Evolutionary conservation across 2,329 filamentous ascomycete genomes (phyloP).

Genomic region (Exophiala xenobiotica): DNA sequence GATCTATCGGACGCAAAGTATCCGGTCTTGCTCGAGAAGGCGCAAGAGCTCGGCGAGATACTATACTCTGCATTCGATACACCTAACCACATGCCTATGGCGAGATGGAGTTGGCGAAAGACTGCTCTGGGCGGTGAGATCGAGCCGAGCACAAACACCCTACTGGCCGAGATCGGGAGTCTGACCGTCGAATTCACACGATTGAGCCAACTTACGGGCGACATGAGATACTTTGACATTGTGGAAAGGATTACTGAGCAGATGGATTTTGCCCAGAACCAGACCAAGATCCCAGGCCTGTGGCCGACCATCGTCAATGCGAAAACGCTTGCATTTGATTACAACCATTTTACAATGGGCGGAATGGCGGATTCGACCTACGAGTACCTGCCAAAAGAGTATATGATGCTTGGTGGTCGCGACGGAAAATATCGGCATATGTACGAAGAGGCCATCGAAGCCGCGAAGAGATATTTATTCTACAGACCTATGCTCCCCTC

Average conservation of each 20-base stretch:
- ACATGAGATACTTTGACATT: slow-evolving; percentile 41
- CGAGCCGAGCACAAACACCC: slow-evolving; percentile 52
- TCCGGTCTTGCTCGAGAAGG: slow-evolving; percentile 52
- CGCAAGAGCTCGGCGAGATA: slow-evolving; percentile 54
- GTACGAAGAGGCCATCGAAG: slow-evolving; percentile 67
- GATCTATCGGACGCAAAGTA: slow-evolving; percentile 53
- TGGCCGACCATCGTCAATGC: slow-evolving; percentile 41
- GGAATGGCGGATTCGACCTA: slow-evolving; percentile 58
- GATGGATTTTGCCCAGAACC: slow-evolving; percentile 36
- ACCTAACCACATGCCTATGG: slow-evolving; percentile 33
- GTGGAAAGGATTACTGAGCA: slow-evolving; percentile 37
- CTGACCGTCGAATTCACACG: slow-evolving; percentile 45
- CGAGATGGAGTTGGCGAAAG: slow-evolving; percentile 48
- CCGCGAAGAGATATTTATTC: slow-evolving; percentile 70
- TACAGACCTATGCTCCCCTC: slow-evolving; percentile 73
- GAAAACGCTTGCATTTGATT: slow-evolving; percentile 30
- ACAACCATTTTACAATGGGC: slow-evolving; percentile 52
- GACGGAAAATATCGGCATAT: slow-evolving; percentile 64
- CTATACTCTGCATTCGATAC: slow-evolving; percentile 49
- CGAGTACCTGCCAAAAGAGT: slow-evolving; percentile 63
- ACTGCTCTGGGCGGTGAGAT: slow-evolving; percentile 57
- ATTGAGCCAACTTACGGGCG: slow-evolving; percentile 40
- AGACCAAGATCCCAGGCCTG: slow-evolving; percentile 40
- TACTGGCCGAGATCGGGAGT: slow-evolving; percentile 46
- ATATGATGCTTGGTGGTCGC: slow-evolving; percentile 72